Evolutionary conservation across 2,329 filamentous ascomycete genomes (phyloP).

Genomic region (Sporothrix pseudoabietina): DNA sequence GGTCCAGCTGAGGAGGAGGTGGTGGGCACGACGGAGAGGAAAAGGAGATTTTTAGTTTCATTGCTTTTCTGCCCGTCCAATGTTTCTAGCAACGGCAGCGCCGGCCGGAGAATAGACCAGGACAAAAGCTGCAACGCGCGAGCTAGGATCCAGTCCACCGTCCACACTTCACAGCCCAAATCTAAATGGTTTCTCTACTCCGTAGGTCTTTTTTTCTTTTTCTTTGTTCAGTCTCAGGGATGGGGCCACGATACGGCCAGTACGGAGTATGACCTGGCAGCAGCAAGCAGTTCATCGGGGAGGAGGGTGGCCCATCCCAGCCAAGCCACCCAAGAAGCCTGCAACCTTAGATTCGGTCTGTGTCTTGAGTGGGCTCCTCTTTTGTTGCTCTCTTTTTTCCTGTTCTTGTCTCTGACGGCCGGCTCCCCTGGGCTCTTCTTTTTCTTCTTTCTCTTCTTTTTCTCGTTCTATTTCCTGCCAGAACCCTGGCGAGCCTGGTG

Average conservation of each 20-base stretch:
- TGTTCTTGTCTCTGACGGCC: neutral
- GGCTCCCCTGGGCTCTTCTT: neutral
- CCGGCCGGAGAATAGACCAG: neutral
- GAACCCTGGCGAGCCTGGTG: no score
- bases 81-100: neutral
- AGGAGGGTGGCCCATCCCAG: neutral
- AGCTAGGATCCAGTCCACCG: neutral
- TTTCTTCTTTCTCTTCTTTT: neutral
- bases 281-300: neutral
- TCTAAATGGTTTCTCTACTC: neutral
- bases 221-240: slow-evolving; percentile 11
- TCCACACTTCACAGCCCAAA: neutral
- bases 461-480: neutral
- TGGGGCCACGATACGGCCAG: neutral
- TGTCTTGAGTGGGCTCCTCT: slow-evolving; percentile 4
- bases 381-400: neutral
- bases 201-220: neutral
- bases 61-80: slow-evolving; percentile 1
- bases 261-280: neutral
- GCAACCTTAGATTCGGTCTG: neutral
- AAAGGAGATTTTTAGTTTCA: slow-evolving; percentile 18
- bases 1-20: neutral
- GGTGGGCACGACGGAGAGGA: slow-evolving; percentile 2
- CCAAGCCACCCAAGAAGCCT: slow-evolving; percentile 14
- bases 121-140: neutral